Evolutionary conservation across 495 filamentous ascomycete genomes (phyloP).

Genomic region (Tuber aestivum): DNA sequence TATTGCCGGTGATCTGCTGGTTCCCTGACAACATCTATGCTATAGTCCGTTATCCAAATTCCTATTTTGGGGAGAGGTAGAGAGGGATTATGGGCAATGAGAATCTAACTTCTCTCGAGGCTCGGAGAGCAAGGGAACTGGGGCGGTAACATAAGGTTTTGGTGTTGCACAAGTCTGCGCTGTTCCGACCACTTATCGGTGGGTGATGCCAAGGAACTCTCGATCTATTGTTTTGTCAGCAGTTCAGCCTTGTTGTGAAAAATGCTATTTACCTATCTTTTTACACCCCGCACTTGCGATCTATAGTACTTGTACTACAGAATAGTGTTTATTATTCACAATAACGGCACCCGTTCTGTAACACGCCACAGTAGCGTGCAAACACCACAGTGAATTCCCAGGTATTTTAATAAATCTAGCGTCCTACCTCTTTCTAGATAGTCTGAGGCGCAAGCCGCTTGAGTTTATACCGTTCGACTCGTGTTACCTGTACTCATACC

Average conservation of each 20-base stretch:
- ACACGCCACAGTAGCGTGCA: background rate
- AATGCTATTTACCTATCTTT: no score
- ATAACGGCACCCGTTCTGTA: no score
- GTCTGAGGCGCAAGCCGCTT: background rate
- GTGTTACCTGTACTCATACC: no score
- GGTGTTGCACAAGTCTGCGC: background rate
- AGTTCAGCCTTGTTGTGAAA: no score
- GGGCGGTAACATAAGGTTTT: background rate
- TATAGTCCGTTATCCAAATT: background rate
- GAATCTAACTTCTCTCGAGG: background rate
- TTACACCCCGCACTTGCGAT: no score
- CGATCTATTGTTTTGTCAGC: no score
- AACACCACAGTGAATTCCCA: background rate
- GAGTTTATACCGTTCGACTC: background rate
- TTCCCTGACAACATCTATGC: background rate
- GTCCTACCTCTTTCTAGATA: background rate
- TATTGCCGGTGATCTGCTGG: background rate
- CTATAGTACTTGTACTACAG: no score
- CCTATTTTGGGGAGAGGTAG: background rate
- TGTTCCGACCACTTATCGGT: background rate
- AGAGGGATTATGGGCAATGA: background rate
- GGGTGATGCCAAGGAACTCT: no score
- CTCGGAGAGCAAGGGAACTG: background rate
- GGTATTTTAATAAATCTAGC: background rate
- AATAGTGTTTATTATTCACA: no score